phyloP scores from a whole-genome alignment of 176 grass and related monocot species.

The Triticum urartu region DNA sequence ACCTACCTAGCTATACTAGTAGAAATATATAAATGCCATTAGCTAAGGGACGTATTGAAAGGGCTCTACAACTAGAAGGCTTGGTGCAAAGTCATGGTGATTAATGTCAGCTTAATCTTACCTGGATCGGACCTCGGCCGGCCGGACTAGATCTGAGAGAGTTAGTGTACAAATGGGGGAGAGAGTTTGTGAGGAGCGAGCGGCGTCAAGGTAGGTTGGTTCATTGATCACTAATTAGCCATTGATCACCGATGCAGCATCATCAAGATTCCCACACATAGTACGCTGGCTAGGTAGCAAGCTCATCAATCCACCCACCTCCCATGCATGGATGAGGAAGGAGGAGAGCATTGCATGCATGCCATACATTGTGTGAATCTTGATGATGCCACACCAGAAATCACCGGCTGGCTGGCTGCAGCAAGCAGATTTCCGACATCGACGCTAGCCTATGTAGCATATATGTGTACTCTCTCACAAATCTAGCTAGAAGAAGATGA shows the following conservation, averaged over 20 bases:
- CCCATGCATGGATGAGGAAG: not conserved
- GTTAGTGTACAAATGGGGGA: not conserved
- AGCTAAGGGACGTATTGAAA: no score
- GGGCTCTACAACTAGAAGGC: not conserved
- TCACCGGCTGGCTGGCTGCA: conserved; percentile 32
- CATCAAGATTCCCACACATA: conserved; percentile 91
- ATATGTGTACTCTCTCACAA: not conserved
- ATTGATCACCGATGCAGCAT: conserved; percentile 91
- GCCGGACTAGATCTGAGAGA: not conserved
- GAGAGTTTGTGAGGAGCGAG: not conserved
- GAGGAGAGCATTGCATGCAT: not conserved
- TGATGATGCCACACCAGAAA: conserved; percentile 91
- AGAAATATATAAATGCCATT: not conserved
- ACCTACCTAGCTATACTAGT: not conserved
- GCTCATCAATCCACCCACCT: not conserved
- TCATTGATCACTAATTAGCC: conserved; percentile 4
- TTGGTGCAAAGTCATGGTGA: not conserved
- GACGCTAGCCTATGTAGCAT: no score
- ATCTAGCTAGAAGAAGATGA: not conserved
- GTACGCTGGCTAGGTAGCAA: not conserved
- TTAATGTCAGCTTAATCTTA: not conserved
- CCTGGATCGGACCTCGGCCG: not conserved
- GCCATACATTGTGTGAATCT: conserved; percentile 66
- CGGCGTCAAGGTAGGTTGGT: no score
- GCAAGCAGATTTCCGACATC: not conserved